These are phyloP conservation scores for Inosperma sp. DNA, from an alignment of 768 basidiomycete species.

Conservation along the genomic window DNA sequence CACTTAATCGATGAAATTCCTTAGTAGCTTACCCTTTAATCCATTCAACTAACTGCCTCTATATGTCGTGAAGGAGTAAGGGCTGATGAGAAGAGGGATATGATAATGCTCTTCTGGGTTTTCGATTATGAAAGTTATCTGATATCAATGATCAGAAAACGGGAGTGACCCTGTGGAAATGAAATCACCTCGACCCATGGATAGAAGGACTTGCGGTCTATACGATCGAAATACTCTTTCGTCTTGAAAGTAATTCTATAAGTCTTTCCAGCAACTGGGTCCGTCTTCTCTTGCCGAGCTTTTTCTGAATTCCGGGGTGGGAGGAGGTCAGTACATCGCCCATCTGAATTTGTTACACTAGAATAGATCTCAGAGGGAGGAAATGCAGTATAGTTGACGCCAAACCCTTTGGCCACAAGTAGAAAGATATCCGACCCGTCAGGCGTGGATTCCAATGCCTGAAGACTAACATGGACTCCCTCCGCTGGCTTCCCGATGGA, in stretches of 20 bases:
- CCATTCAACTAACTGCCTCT: slow-evolving; percentile 64
- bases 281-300: slow-evolving; percentile 37
- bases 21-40: slow-evolving; percentile 18
- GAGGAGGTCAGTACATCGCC: slow-evolving; percentile 76
- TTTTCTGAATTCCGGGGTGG: slow-evolving; percentile 47
- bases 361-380: neutral
- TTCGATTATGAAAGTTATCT: slow-evolving; percentile 77
- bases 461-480: slow-evolving; percentile 61
- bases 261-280: slow-evolving; percentile 49
- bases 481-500: slow-evolving; percentile 77
- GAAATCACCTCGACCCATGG: slow-evolving; percentile 95
- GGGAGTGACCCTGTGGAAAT: too few relatives aligned
- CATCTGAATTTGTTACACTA: slow-evolving; percentile 76
- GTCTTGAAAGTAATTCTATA: slow-evolving; percentile 89
- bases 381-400: too few relatives aligned
- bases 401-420: slow-evolving; percentile 58
- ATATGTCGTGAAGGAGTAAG: slow-evolving; percentile 89
- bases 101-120: slow-evolving; percentile 83
- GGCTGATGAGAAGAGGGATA: slow-evolving; percentile 87
- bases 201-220: slow-evolving; percentile 70
- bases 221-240: slow-evolving; percentile 70
- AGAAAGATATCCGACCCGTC: slow-evolving; percentile 43
- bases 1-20: slow-evolving; percentile 12
- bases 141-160: neutral
- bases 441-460: slow-evolving; percentile 39